Base-by-base conservation (phyloP, 495 filamentous ascomycete species). In the Aspergillus affinis region DNA sequence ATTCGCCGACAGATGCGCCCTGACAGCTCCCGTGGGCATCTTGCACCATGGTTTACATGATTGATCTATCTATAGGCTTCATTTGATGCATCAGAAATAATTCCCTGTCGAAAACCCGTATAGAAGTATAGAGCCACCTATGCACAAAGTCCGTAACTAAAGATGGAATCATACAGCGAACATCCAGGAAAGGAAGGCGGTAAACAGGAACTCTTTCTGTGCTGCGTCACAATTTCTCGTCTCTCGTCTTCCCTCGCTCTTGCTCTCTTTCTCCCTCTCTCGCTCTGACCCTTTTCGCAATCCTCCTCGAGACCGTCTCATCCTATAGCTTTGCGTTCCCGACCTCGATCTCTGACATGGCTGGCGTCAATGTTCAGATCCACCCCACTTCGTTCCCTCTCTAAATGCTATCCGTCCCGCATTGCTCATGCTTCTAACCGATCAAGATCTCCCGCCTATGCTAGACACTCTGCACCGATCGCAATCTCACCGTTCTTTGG, bases 311-410 rank as follows among this genome's bases (percentile, higher is more conserved):
- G n/a, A 18, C 27, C 17, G 21, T 32, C 15, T 48, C 46, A 26
- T 60, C 30, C 23, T 21, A 13, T 49, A 20, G 27, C 17, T 54
- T 10, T 21, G 27, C 4, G 23, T 29, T 5, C 18, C 2, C 6
- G 19, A 10, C 0, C 48, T 17, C 20, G 36, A 15, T 41, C 36
- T 41, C 36, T 8, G 26, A 10, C 4, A 67, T 70, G 64, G 61
- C 61, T 53, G 21, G 10, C 32, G 58, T 67, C 65, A 61, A 75
- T 75, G 69, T 61, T 49, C 57, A 64, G 59, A 27, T 27, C 64
- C 57, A 46, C 23, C 36, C 36, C 36, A 17, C 36, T 41, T 41
- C 36, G 36, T 4, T 44, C 41, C 15, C 20, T 27, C 19, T 21
- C 7, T 45, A 21, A 26, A 27, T 29, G 3, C 55, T 48, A 26